Evolutionary conservation across 441 rosid genomes (phyloP).

Genomic region (Corymbia citriodora): DNA sequence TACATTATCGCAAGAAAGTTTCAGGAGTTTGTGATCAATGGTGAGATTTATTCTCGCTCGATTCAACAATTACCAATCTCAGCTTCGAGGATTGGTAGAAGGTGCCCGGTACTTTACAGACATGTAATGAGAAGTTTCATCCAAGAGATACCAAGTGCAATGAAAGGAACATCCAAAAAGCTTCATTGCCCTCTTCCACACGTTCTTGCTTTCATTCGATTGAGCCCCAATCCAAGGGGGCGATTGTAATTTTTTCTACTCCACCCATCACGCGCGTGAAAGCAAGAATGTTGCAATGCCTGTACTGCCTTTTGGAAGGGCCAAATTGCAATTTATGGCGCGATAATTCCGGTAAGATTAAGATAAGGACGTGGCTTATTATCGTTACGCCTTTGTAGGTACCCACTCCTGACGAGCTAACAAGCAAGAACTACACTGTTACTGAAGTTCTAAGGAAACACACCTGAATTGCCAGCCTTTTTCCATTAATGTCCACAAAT

Average conservation of each 20-base stretch:
- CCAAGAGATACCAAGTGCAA: neutral
- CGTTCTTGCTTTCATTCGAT: neutral
- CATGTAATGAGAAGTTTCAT: neutral
- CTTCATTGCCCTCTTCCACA: neutral
- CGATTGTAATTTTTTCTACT: neutral
- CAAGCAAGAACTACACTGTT: neutral
- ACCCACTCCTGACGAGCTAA: neutral
- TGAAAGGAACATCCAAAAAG: neutral
- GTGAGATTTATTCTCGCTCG: neutral
- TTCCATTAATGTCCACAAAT: too few species aligned
- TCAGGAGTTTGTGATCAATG: neutral
- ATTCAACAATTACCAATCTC: neutral
- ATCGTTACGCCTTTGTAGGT: neutral
- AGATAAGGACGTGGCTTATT: neutral
- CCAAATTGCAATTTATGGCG: neutral
- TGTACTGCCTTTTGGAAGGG: neutral
- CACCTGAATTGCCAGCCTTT: neutral
- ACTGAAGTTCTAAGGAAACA: neutral
- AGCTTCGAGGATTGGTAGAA: neutral
- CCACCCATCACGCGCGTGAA: neutral
- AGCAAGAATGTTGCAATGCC: neutral
- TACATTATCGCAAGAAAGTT: neutral
- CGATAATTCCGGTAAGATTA: neutral
- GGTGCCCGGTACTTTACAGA: neutral
- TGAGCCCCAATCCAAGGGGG: neutral